Conservation (phyloP, 257 asterid species). For the Avicennia marina region DNA sequence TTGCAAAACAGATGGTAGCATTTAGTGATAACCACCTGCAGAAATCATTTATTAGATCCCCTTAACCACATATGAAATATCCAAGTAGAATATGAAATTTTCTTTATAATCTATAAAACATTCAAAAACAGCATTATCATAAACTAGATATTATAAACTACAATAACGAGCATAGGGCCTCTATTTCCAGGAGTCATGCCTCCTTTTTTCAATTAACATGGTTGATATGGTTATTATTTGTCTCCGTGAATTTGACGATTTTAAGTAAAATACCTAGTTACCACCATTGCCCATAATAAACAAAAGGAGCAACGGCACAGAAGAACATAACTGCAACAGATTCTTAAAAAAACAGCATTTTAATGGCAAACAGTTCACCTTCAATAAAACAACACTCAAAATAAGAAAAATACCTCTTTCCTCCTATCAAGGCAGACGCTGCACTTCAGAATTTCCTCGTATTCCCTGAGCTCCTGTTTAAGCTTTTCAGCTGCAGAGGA, state of each 20-base stretch:
- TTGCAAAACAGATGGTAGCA: constrained; percentile 96
- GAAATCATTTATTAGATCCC: constrained; percentile 14
- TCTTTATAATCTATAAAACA: neutral
- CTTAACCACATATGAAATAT: no score
- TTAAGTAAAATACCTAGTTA: no score
- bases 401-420: constrained; percentile 66
- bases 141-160: no score
- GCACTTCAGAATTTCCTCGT: constrained; percentile 87
- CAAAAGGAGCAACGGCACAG: neutral
- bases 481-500: constrained; percentile 70
- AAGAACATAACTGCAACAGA: neutral
- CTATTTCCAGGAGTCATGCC: no score
- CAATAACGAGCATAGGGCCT: no score
- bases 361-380: no score
- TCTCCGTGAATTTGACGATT: no score
- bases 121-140: neutral
- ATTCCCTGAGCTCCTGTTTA: constrained; percentile 72
- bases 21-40: constrained; percentile 91
- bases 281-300: neutral
- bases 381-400: neutral
- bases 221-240: no score
- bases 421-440: constrained; percentile 83
- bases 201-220: no score
- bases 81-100: no score
- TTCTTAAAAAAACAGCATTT: neutral